Base-by-base conservation (phyloP, 2,329 filamentous ascomycete species). In the Emydomyces testavorans region DNA sequence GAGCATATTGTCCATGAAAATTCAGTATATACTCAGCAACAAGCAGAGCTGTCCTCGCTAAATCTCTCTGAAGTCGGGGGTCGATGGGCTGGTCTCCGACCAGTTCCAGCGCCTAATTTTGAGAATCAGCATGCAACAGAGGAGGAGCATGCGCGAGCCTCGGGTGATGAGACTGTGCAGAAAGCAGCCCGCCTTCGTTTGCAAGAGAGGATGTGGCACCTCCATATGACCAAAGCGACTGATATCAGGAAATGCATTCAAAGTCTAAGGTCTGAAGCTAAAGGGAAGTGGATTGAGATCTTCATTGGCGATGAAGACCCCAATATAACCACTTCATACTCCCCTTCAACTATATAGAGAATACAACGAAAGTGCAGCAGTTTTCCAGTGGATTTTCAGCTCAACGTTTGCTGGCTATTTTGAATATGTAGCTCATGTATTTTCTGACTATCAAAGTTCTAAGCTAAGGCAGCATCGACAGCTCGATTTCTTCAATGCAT, bases 91-190 rank as follows among this genome's bases (percentile, higher is more conserved):
- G 15, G 6, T 26, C 42, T 45, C n/a, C 42, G 41, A 24, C 8
- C 41, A 10, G 28, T 13, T 13, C 24, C 10, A 26, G 8, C 21
- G 13, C n/a, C 10, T n/a, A 10, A 16, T 11, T 10, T 11, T 11
- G 23, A 13, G 6, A n/a, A 29, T 29, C n/a, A 8, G 6, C 24
- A 8, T 11, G 6, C 10, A 10, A 11, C 20, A 21, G 26, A 23
- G 11, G 15, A 40, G 29, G 63, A 63, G 42, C 63, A 64, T 6
- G 21, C 11, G 7, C 36, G n/a, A 39, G 4, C 29, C n/a, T 11
- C 29, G 3, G 10, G 31, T 18, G 4, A 4, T 13, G 24, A 41
- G 6, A 26, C 39, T 3, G 13, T 16, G 13, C 42, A 35, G 8
- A 23, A 28, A 18, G 34, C 8, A 31, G 15, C 23, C n/a, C 23